A percentile compares a stretch with the other conserved stretches of the same genome.
These are phyloP conservation scores for Yarrowia porcina DNA, from an alignment of 805 yeast genomes.

Conservation along the genomic window DNA sequence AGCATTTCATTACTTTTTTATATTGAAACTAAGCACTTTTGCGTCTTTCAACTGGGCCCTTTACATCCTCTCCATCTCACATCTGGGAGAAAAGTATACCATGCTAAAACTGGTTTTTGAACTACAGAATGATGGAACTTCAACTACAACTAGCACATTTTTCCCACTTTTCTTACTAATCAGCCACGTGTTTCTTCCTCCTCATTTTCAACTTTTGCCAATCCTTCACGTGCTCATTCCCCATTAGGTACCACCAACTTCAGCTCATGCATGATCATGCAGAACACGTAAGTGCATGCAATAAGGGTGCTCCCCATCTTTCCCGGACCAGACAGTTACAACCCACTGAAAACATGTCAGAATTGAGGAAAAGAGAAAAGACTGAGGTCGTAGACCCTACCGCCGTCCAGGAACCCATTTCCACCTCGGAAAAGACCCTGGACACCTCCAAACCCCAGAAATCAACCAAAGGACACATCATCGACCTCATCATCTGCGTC, in stretches of 20 bases:
- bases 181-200: neutral
- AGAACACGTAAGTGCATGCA: neutral
- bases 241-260: neutral
- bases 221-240: conserved; percentile 8
- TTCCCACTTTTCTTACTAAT: too few relatives aligned
- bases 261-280: conserved; percentile 6
- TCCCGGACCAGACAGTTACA: neutral
- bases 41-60: too few relatives aligned
- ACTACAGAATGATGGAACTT: too few relatives aligned
- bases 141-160: too few relatives aligned
- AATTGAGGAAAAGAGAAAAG: neutral
- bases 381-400: neutral
- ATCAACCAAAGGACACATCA: conserved; percentile 7
- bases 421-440: neutral
- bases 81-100: too few relatives aligned
- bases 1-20: too few relatives aligned
- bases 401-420: neutral
- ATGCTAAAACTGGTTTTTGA: too few relatives aligned
- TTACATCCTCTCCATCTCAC: too few relatives aligned
- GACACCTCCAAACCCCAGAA: neutral
- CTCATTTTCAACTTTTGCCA: neutral
- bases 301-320: neutral
- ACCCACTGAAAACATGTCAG: neutral
- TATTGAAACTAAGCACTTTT: too few relatives aligned
- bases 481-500: conserved; percentile 38